Evolutionary conservation across 805 yeast genomes (phyloP), one percentile per base, ranked within the genome.

Genomic region (Ogataea saltuana): DNA sequence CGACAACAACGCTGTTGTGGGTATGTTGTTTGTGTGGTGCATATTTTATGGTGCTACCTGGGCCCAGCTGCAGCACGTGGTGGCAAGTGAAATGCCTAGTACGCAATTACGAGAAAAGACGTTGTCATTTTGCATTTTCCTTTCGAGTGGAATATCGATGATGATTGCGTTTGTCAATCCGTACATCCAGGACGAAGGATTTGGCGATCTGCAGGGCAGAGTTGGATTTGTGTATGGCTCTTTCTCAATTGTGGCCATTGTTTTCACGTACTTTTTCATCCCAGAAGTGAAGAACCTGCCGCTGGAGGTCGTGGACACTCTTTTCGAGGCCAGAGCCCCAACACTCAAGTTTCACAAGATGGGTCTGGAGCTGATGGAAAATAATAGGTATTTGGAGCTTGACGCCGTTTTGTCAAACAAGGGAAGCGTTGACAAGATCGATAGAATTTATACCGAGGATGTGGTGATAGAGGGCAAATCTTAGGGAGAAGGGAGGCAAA

Each of bases 251-350:
- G 4, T 61, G 9, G 54, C 64, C 13, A 16, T 69, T 5, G 47
- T 63, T 27, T 76, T 78, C 78, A 60, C 67, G 22, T 71, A 63
- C 59, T 74, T 76, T 59, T 71, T 76, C 36, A 64, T 79, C 41
- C 86, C 87, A 6, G 87, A 81, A 58, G 75, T 84, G 17, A 68
- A 68, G 51, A 74, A 71, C 38, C 70, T 81, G 59, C 76, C 85
- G 0, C 77, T 67, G 55, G 81, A 78, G 38, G 85, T 81, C 55
- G 64, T 81, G 54, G 85, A 80, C 60, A 62, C 65, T 37, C 64
- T 81, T 64, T 81, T 80, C 60, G 67, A 59, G 36, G 23, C 36
- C 22, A 30, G 23, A 15, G 30, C 42, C 5, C 42, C 42, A 17
- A 39, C 42, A 12, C 16, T 22, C 16, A 30, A 31, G 42, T 39